Evolutionary conservation across 441 rosid species (phyloP), one percentile per base, ranked within the genome.

Genomic region (Erysimum pusillum): DNA sequence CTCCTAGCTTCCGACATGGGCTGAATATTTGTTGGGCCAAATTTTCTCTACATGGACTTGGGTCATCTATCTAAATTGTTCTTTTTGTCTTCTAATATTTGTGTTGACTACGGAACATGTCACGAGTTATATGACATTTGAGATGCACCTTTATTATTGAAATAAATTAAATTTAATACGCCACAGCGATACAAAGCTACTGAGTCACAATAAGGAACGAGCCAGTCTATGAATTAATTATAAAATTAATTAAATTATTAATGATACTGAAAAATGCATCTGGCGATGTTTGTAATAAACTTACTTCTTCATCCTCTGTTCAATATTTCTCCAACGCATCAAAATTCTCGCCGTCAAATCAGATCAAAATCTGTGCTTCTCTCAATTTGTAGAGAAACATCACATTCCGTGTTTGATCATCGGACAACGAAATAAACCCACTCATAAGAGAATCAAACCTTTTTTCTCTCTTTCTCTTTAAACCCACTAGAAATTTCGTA

Each of bases 291-390:
- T 73, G 58, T 78, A 69, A 39, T 78, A 77, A 20, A n/a, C n/a
- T n/a, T n/a, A 72, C 61, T 71, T 77, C 76, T 34, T 65, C 45
- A 7, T 70, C 59, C 60, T 65, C 51, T 72, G 73, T 17, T 42
- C 74, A 42, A 52, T 35, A 71, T 71, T 61, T 72, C 52, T 41
- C 73, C 74, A 78, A 72, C 18, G 4, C 77, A 78, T 71, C 77
- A 72, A 59, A 49, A 32, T 31, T 46, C 0, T 42, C 70, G 3
- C 77, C 69, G 38, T 73, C 63, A 49, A 52, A 49, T 62, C 69
- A 59, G 31, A 46, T 46, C 51, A 39, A 46, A 9, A 76, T 69
- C 51, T 48, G 7, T 6, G 17, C 31, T 38, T 18, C 36, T 69
- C 25, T 22, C 69, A 42, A 14, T 25, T 31, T 62, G 7, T 56